phyloP scores from a whole-genome alignment of 2,329 filamentous ascomycete species.

The Whalleya microplaca region DNA sequence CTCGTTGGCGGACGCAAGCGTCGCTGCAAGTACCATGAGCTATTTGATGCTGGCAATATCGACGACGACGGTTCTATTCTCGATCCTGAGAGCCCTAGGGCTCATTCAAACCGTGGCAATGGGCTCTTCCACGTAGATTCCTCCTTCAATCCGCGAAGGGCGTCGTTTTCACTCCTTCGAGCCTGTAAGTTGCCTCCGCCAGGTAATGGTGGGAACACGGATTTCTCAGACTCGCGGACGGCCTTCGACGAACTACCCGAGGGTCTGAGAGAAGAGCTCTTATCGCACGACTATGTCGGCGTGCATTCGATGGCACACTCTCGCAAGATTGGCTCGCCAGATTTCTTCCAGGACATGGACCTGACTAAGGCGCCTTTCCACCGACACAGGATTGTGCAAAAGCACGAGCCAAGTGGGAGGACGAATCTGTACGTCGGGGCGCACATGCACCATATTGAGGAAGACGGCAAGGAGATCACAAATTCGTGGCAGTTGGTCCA shows the following conservation, averaged over 20 bases:
- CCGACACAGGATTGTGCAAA: conserved; percentile 54
- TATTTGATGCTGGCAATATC: conserved; percentile 63
- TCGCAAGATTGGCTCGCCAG: conserved; percentile 54
- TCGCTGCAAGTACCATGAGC: conserved; percentile 51
- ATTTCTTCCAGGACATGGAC: conserved; percentile 50
- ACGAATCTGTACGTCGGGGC: conserved; percentile 58
- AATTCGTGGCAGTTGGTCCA: conserved; percentile 43
- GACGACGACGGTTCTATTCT: conserved; percentile 42
- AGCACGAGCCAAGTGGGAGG: conserved; percentile 54
- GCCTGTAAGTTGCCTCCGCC: conserved; percentile 53
- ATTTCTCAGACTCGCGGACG: conserved; percentile 56
- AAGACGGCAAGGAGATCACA: conserved; percentile 36
- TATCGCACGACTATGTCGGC: conserved; percentile 48
- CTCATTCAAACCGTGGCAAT: conserved; percentile 46
- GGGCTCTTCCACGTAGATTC: conserved; percentile 58
- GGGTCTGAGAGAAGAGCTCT: conserved; percentile 39
- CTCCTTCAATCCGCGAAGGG: conserved; percentile 58
- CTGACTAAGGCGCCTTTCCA: conserved; percentile 42
- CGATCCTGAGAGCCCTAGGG: conserved; percentile 24
- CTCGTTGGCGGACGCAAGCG: conserved; percentile 48
- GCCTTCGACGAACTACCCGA: conserved; percentile 52
- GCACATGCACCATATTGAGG: conserved; percentile 57
- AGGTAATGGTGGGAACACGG: conserved; percentile 53
- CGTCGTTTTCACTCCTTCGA: conserved; percentile 54
- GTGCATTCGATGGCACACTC: conserved; percentile 57